Evolutionary conservation across 352 stramenopile species (phyloP), one percentile per base, ranked within the genome.

Genomic region (Globisporangium splendens): DNA sequence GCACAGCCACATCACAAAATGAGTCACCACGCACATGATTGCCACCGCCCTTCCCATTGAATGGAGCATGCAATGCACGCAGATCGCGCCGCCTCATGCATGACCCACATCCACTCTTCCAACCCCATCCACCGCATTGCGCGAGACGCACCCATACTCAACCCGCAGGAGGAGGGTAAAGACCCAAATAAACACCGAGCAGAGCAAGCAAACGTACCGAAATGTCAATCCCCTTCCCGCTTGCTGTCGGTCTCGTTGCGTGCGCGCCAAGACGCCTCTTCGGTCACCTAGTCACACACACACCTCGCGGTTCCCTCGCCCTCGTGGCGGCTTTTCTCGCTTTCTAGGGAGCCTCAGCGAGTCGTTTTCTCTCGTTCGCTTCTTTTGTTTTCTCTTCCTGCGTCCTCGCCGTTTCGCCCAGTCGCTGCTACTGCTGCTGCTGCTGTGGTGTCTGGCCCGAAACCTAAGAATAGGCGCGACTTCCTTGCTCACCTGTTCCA

Each of bases 241-340:
- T 68, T 35, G 21, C 61, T 65, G 46, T 59, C 59, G 50, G 62
- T 70, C 53, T 74, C 61, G 54, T 66, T 69, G 38, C 38, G 28
- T n/a, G 21, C 47, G 31, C 20, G 21, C 33, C n/a, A 28, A n/a
- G 24, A 72, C 75, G 72, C 46, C 72, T 57, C 61, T 73, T 73
- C 54, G 46, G 59, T 77, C 72, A 81, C 72, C 72, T 82, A 82
- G 50, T 69, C 72, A 61, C 69, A 18, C 46, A 20, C 56, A 33
- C 39, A 12, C 31, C 24, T 39, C 28, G 28, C 28, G 5, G 20
- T 41, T 47, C 28, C 44, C 46, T 73, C 65, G 54, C 67, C 64
- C 61, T 73, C 68, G 61, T 72, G 54, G 64, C 73, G 61, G 48
- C 52, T 65, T 61, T 51, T 58, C 35, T 39, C 31, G 39, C 39